Base-by-base conservation (phyloP, 352 stramenopile species). In the Globisporangium emineosum region DNA sequence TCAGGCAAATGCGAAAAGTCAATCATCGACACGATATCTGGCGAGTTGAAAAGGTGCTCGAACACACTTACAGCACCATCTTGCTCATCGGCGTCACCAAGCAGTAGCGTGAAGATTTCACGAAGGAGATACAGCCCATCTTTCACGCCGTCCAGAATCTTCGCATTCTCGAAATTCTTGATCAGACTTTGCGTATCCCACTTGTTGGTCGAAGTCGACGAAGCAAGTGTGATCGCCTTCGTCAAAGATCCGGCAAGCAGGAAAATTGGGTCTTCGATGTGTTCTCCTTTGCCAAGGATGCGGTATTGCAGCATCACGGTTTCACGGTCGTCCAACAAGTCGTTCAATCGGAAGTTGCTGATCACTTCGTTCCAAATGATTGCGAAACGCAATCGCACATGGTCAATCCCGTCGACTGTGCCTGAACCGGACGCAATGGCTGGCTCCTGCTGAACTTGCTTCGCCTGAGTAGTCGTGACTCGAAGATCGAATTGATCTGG, bases 281-380 rank as follows among this genome's bases (percentile, higher is more conserved):
- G 75, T 27, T 86, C 78, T 1, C 85, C 85, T 50, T 88, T 86
- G 45, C 84, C 75, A 19, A 90, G 50, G 40, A 95, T 89, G 13
- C 84, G 81, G 43, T 95, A 95, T 64, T 95, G 86, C 32, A 95
- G 53, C 45, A 95, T 94, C 23, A 91, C 79, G 0, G 85, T 92
- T 64, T 95, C 86, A 37, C 86, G 84, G 42, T 95, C 85, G 27
- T 95, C 86, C 1, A 95, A 65, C 21, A 95, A 60, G 62, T 95
- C 86, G 35, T 90, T 91, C n/a, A 93, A 47, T 5, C 86, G 84
- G 56, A 95, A 95, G 54, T 84, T 93, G 61, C 86, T 90, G 27
- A 95, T 83, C 49, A 93, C 79, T 69, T 95, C 83, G 68, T 95
- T 95, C 86, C 86, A 95, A 30, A 95, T 86, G 51, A 96, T 90